These are phyloP conservation scores for Pinus albicaulis DNA, from an alignment of 75 land plant species.

Conservation along the genomic window DNA sequence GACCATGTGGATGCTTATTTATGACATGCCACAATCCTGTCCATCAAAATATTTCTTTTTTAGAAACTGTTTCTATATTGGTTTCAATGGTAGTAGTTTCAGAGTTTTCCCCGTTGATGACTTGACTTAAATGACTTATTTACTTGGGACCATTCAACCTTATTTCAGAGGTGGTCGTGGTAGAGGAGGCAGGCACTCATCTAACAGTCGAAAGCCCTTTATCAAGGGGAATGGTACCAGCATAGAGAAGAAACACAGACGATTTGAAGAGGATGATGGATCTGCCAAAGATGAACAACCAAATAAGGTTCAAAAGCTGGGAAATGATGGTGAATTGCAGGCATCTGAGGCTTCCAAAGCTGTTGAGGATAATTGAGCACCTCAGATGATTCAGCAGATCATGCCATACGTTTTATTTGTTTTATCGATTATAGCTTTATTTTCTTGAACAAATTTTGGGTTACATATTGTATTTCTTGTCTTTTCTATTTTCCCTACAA, in stretches of 20 bases:
- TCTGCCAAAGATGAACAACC: not conserved
- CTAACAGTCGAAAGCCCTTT: not conserved
- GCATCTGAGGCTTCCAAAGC: not conserved
- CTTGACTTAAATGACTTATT: not conserved
- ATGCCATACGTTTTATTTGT: not conserved
- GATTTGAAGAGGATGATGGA: not conserved
- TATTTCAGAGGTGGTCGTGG: constrained; percentile 4
- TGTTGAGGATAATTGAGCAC: constrained; percentile 1
- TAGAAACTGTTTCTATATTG: too few species aligned
- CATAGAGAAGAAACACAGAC: not conserved
- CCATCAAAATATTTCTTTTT: too few species aligned
- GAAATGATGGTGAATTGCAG: not conserved
- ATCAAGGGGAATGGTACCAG: not conserved
- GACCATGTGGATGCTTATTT: too few species aligned
- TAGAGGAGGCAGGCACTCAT: constrained; percentile 1
- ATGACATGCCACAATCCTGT: too few species aligned
- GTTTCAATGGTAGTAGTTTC: too few species aligned
- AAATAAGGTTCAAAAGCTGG: constrained; percentile 1
- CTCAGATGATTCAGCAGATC: not conserved
- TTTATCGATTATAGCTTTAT: not conserved
- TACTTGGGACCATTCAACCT: not conserved
- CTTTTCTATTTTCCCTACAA: not conserved
- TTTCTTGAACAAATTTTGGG: constrained; percentile 1
- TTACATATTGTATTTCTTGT: not conserved
- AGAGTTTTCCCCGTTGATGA: too few species aligned